A percentile compares a stretch with the other conserved stretches of the same genome.
phyloP scores from a whole-genome alignment of 1,284 basidiomycete genomes.

The Peniophora sp. region DNA sequence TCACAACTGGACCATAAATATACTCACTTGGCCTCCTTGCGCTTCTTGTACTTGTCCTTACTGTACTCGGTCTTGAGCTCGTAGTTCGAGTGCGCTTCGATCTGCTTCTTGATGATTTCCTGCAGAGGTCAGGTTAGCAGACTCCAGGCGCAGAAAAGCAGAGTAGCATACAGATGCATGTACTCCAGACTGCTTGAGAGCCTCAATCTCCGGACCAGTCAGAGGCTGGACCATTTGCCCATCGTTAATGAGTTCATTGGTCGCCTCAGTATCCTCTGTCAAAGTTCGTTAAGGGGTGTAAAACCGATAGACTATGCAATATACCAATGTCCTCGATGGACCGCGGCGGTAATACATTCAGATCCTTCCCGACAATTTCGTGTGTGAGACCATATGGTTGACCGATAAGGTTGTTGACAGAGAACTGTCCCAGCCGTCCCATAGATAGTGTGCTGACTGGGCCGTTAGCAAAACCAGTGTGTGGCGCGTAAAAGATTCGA shows the following conservation, averaged over 20 bases:
- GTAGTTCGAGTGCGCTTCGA: conserved; percentile 85
- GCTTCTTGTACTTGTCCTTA: conserved; percentile 93
- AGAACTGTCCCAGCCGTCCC: conserved; percentile 71
- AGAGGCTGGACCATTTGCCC: conserved; percentile 73
- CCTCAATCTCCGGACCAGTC: conserved; percentile 74
- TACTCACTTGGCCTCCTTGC: conserved; percentile 88
- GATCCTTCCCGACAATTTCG: conserved; percentile 64
- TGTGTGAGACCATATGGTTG: conserved; percentile 73
- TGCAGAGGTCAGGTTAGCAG: conserved; percentile 23
- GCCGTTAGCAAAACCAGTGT: conserved; percentile 11
- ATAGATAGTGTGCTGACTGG: conserved; percentile 49
- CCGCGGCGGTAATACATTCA: conserved; percentile 53
- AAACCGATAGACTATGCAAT: conserved; percentile 12
- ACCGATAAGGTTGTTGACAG: conserved; percentile 59
- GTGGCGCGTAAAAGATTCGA: conserved; percentile 4
- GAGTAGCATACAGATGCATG: conserved; percentile 54
- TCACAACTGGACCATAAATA: neutral
- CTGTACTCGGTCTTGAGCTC: conserved; percentile 92
- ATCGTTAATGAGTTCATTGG: conserved; percentile 84
- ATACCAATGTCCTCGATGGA: conserved; percentile 69
- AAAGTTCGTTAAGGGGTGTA: conserved; percentile 7
- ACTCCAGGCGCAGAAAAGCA: neutral
- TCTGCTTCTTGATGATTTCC: conserved; percentile 92
- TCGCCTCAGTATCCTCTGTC: conserved; percentile 84
- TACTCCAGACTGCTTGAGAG: conserved; percentile 68